These are phyloP conservation scores for Fusarium nematophilum DNA, from an alignment of 2,329 filamentous ascomycete species.

Conservation along the genomic window DNA sequence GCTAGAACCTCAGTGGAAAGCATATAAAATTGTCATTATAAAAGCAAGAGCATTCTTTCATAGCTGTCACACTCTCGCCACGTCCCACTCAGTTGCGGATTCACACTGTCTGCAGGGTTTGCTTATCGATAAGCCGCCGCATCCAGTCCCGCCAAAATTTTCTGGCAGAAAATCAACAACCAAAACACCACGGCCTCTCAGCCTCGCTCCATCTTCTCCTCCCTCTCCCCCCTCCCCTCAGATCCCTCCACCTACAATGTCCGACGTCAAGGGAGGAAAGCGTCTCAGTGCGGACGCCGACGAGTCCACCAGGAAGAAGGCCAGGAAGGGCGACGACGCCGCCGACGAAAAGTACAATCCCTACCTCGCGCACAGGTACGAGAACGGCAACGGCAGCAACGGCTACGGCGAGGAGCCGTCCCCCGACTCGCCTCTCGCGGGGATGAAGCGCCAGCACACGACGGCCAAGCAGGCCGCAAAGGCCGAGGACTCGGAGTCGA, in stretches of 20 bases:
- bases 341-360: slow-evolving; percentile 70
- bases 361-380: slow-evolving; percentile 91
- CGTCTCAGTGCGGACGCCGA: slow-evolving; percentile 58
- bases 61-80: too few relatives aligned
- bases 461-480: slow-evolving; percentile 78
- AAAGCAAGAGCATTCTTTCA: too few relatives aligned
- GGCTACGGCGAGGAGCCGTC: slow-evolving; percentile 51
- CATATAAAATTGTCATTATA: too few relatives aligned
- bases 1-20: too few relatives aligned
- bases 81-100: not conserved
- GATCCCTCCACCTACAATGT: slow-evolving; percentile 48
- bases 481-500: slow-evolving; percentile 83
- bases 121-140: slow-evolving; percentile 50
- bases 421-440: slow-evolving; percentile 65
- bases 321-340: slow-evolving; percentile 51
- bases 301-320: slow-evolving; percentile 57
- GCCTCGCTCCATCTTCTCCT: slow-evolving; percentile 37
- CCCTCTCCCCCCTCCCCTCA: slow-evolving; percentile 8
- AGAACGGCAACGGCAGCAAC: slow-evolving; percentile 58
- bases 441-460: slow-evolving; percentile 81
- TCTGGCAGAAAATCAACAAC: slow-evolving; percentile 37
- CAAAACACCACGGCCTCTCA: slow-evolving; percentile 34
- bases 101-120: slow-evolving; percentile 30
- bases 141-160: slow-evolving; percentile 46
- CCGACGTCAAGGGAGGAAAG: slow-evolving; percentile 55